Evolutionary conservation across 2,329 filamentous ascomycete species (phyloP), one percentile per base, ranked within the genome.

Genomic region (Neonectria ditissima): DNA sequence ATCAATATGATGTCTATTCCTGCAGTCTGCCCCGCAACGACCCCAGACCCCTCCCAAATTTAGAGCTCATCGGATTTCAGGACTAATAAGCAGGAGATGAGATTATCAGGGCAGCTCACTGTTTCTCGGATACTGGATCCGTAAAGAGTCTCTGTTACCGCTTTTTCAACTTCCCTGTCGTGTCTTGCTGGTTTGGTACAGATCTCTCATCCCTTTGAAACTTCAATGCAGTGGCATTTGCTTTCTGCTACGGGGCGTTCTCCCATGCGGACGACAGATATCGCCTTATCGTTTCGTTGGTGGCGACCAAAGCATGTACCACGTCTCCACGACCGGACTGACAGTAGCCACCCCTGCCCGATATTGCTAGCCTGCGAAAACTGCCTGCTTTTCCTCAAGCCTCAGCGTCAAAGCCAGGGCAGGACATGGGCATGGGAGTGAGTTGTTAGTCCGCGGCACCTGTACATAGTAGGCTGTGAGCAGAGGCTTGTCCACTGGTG

Each of bases 81-180:
- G 51, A 52, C 54, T 45, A 52, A 59, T 30, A 48, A 45, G 41
- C 32, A 37, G 51, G 47, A 65, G 51, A 69, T 66, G 66, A 67
- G 55, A 65, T 69, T 54, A 44, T 52, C 57, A 68, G 56, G 67
- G 56, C 65, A 47, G 56, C 59, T 62, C 58, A 44, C 5, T 28
- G 30, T 45, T 41, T 53, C 24, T 37, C 37, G 32, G 32, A 26
- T 14, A 28, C 22, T 53, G 34, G 14, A 39, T 39, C 48, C 28
- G 47, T 34, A 20, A 34, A 7, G 18, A 37, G 34, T 26, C 30
- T 11, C 43, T 37, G 13, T 14, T 11, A 52, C 26, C 20, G 18
- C 18, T 22, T 32, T 10, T 18, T 52, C 24, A 18, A 22, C 37
- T 37, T 39, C 39, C 28, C 26, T 22, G 30, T 10, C 24, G 30